Base-by-base conservation (phyloP, 148 eudicot species). In the Vaccinium myrtillus region DNA sequence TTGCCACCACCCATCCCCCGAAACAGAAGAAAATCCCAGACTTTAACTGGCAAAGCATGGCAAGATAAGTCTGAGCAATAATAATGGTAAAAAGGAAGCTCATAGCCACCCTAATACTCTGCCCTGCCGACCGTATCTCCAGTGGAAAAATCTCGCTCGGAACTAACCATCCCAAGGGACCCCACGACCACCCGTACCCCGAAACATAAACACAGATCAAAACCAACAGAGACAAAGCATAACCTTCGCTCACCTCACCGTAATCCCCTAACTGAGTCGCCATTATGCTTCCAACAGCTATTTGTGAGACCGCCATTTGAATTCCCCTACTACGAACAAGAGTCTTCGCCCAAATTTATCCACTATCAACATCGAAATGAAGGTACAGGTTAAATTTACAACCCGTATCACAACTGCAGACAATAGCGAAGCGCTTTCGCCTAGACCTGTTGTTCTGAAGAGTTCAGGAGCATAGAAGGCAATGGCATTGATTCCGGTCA, bases 171-270 rank as follows among this genome's bases (percentile, higher is more conserved):
- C 88, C 90, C 13, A 89, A 78, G 0, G 92, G 88, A 1, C 92
- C 91, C 92, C 92, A 90, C 6, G 91, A 90, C 71, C 82, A 82
- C 30, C 88, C 82, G 76, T 87, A 91, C 6, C 86, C 91, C 2
- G 78, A 58, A 46, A 59, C 81, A 48, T 75, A 91, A 11, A 89
- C 11, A 76, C 91, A 89, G 10, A 91, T 19, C 15, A 91, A 61
- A 15, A 86, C 48, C 56, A 91, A 46, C n/a, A 85, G 81, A 21
- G 51, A 2, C 25, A n/a, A 8, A 3, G 58, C 79, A 23, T 77
- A 77, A 56, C 58, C 56, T 77, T 77, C 50, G 30, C 56, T 23
- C 32, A 77, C 18, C 58, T 16, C 79, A 0, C 79, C 79, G 50
- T 77, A 79, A 49, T 87, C 87, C 32, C 85, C 88, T 23, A 88